These are phyloP conservation scores for Goniomonas avonlea DNA, from an alignment of 78 protist genomes.

Conservation along the genomic window DNA sequence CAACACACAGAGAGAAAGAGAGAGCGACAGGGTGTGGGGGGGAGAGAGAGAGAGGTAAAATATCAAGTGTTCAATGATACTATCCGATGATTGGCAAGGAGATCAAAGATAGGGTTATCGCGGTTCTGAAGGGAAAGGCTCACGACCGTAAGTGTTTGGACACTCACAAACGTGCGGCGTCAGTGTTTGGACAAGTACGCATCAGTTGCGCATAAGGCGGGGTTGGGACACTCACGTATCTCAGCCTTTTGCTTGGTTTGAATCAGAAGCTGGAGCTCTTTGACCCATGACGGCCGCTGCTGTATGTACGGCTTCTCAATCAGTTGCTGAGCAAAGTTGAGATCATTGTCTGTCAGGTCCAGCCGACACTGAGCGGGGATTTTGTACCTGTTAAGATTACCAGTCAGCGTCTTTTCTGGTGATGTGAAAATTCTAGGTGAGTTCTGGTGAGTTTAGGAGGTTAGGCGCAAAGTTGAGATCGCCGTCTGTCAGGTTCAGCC, in stretches of 20 bases:
- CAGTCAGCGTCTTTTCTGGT: no score
- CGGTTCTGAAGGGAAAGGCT: neutral
- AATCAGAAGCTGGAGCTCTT: conserved; percentile 48
- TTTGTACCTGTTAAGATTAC: conserved; percentile 36
- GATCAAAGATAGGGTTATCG: neutral
- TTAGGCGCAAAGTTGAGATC: conserved; percentile 3
- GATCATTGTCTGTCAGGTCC: conserved; percentile 39
- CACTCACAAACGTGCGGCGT: neutral
- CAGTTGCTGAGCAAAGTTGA: conserved; percentile 18
- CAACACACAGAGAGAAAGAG: neutral
- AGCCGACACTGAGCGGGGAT: conserved; percentile 46
- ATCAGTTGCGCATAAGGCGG: neutral
- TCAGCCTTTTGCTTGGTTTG: conserved; percentile 54
- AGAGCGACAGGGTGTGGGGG: no score
- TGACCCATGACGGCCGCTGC: conserved; percentile 17
- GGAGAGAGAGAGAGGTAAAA: no score
- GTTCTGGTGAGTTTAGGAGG: no score
- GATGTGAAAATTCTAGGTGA: no score
- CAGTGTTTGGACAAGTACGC: neutral
- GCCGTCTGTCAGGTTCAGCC: neutral
- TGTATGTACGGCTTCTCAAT: conserved; percentile 47
- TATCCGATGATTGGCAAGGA: neutral
- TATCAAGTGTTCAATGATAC: neutral
- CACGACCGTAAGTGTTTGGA: neutral
- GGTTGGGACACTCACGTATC: conserved; percentile 13